Base-by-base conservation (phyloP, 768 basidiomycete species). In the Ramaria sp. region DNA sequence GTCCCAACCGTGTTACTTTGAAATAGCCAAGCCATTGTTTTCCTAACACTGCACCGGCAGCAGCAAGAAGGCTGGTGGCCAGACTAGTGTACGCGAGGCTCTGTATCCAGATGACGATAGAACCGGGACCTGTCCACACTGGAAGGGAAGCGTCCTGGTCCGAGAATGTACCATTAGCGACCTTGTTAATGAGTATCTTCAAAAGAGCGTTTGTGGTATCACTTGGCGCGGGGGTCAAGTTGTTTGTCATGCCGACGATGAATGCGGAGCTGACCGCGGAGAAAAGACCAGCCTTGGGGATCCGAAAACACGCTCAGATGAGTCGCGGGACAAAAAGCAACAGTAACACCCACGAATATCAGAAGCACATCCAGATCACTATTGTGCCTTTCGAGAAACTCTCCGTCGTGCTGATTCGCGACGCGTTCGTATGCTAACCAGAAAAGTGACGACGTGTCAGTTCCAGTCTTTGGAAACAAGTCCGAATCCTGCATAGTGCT, bases 31-130 rank as follows among this genome's bases (percentile, higher is more conserved):
- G 49, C 60, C 60, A 61, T 20, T 61, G 60, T 44, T 61, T 61
- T 18, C 60, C 60, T 13, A 61, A 37, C 15, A 61, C 51, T 27
- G 62, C 62, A 1, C 62, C 62, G 32, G 64, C 52, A 12, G 62
- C 62, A 20, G 63, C 61, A 15, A 63, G 57, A 18, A 63, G 48
- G 37, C 60, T 64, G 3, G 60, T 53, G 12, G 60, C 48, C 10
- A 63, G 25, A 47, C 63, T 62, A 4, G 63, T 56, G 34, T 63
- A 63, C 41, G 61, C 53, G 13, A 63, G 56, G 3, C 49, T 47
- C 37, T 64, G 61, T 27, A 57, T 48, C 28, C 55, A 60, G 28
- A 64, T 47, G 16, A 51, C 30, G 4, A 50, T 53, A 7, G 43
- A 45, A 27, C 56, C 41, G 32, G 62, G 63, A n/a, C 63, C 62